These are phyloP conservation scores for Tillandsia fasciculata DNA, from an alignment of 176 grass and related monocot species.

Conservation along the genomic window DNA sequence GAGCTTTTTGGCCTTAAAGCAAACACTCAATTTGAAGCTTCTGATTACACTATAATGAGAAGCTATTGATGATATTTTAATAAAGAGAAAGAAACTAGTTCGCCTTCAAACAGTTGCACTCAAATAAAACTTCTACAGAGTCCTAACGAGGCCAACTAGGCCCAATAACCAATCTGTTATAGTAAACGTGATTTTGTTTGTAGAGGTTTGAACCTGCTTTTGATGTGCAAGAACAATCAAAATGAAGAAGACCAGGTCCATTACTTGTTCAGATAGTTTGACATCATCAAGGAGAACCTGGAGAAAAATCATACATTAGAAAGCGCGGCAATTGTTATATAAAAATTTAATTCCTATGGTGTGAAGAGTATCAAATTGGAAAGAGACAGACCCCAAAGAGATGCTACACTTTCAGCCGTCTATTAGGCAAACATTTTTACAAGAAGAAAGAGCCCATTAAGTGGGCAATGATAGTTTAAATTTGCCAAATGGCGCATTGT, in stretches of 20 bases:
- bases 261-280: constrained; percentile 81
- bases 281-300: constrained; percentile 86
- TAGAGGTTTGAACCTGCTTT: constrained; percentile 48
- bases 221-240: constrained; percentile 65
- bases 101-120: neutral
- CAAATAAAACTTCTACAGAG: neutral
- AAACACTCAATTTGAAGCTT: too few relatives aligned
- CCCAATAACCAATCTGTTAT: too few relatives aligned
- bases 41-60: too few relatives aligned
- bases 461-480: too few relatives aligned
- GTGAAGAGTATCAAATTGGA: too few relatives aligned
- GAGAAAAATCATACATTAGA: constrained; percentile 23
- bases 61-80: constrained; percentile 10
- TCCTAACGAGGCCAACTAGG: too few relatives aligned
- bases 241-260: constrained; percentile 78
- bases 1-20: too few relatives aligned
- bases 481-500: too few relatives aligned
- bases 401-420: neutral
- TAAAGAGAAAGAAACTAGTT: constrained; percentile 6
- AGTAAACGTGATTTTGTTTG: neutral
- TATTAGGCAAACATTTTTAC: too few relatives aligned
- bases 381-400: neutral
- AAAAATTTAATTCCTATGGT: too few relatives aligned
- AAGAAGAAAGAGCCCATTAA: too few relatives aligned
- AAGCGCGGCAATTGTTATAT: neutral